Evolutionary conservation across 306 rosid species (phyloP), one percentile per base, ranked within the genome.

Genomic region (Elaeagnus macrophylla): DNA sequence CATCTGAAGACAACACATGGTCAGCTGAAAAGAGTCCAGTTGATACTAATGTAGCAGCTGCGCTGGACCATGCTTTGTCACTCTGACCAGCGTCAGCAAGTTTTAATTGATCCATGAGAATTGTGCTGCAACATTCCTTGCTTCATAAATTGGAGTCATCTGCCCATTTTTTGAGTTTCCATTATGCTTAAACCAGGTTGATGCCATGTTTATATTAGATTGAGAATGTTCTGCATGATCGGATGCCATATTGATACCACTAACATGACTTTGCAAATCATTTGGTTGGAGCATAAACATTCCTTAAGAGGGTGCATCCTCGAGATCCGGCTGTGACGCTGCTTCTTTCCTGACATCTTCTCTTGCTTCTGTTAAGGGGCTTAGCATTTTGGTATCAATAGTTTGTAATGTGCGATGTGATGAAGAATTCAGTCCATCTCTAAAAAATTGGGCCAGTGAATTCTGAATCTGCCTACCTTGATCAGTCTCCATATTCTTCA

Each of bases 151-250:
- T 56, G 69, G 49, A 18, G 66, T 67, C 41, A 67, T 39, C 76
- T 54, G 81, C 60, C 73, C 81, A 54, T 75, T 75, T 68, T 66
- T 72, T 13, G 61, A 58, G 53, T 59, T 56, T 36, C 45, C 67
- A 9, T 53, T 53, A 53, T 63, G 81, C 56, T 79, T 72, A 51
- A 65, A 72, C 84, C 71, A 75, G 54, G 72, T 60, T 17, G 80
- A 54, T 51, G 52, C 75, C 58, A 52, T 48, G 9, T n/a, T 40
- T 19, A 63, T 18, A 60, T 64, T 70, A 39, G 43, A 50, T 60
- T 19, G 60, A 52, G 75, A 55, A 63, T 60, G 56, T 74, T 67
- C 80, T 6, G 32, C 67, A 39, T 54, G 48, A 61, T 35, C 52
- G 17, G 57, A 52, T 53, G 41, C 62, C 60, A 43, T 53, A 74